A percentile compares a stretch with the other conserved stretches of the same genome.
Evolutionary conservation across 257 asterid genomes (phyloP).

Genomic region (Mitragyna speciosa): DNA sequence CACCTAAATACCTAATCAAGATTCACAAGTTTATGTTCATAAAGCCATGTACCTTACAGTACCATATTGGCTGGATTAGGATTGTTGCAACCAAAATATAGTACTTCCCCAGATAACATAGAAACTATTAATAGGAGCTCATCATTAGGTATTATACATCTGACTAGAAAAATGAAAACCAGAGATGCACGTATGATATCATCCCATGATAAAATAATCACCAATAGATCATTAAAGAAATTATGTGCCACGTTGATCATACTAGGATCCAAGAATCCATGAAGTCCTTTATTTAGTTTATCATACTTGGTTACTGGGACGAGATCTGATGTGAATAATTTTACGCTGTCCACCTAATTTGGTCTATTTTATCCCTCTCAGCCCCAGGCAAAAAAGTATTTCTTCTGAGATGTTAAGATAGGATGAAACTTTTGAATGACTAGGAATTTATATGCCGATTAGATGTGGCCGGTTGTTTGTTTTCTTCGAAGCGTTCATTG

Average conservation of each 20-base stretch:
- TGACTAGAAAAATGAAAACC: too few species aligned
- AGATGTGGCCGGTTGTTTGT: background rate
- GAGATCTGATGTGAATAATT: background rate
- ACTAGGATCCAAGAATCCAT: slow-evolving; percentile 6
- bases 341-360: background rate
- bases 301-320: background rate
- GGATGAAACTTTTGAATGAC: background rate
- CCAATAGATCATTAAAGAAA: background rate
- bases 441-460: background rate
- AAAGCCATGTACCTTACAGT: background rate
- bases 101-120: background rate
- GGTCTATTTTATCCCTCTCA: background rate
- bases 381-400: background rate
- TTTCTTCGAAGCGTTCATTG: too few species aligned
- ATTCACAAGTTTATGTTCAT: slow-evolving; percentile 9
- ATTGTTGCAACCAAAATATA: too few species aligned
- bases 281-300: background rate
- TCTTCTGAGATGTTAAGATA: background rate
- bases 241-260: background rate
- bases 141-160: too few species aligned
- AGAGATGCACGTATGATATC: too few species aligned
- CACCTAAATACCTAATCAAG: slow-evolving; percentile 11
- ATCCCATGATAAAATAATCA: background rate
- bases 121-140: too few species aligned
- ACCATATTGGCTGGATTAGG: background rate